Base-by-base conservation (phyloP, 345 rosid species). In the Arabis alpina region DNA sequence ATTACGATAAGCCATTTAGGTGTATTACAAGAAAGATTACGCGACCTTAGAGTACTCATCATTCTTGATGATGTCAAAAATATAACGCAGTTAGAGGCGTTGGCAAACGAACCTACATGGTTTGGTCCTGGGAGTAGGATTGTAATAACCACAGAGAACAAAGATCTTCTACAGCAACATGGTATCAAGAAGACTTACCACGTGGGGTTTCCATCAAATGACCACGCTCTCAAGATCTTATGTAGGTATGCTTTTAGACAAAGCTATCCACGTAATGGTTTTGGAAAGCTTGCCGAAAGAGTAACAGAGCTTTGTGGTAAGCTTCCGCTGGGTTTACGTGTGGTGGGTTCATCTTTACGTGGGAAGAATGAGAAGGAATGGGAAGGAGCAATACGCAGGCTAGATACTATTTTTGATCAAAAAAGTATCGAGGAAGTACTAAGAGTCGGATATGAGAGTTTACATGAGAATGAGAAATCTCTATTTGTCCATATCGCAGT, bases 401-500 rank as follows among this genome's bases (percentile, higher is more conserved):
- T 49, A 2, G 27, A 9, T 3, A 19, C 3, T 57, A 10, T 56
- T 37, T 12, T 66, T 44, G 15, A 70, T 25, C 42, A 2, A 5
- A 34, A 2, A 5, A 23, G 74, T 8, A 71, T 82, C n/a, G 25
- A 11, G 1, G 30, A 42, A 0, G 25, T 66, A 4, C 41, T 79
- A 11, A 62, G 19, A 40, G 64, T 76, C 3, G 74, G 85, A 0
- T 80, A 52, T 8, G 64, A 82, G 5, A 66, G 66, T 12, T 36
- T 82, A 5, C 10, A 48, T 14, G 55, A 61, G 4, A 12, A 42
- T 8, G 63, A 58, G 5, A 37, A 77, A 68, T 2, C 2, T 0
- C 13, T 79, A 3, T 82, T 79, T 74, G 59, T 76, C 16, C 73
- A 79, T 12, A 71, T 82, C 30, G 79, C 77, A n/a, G 68, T 75